These are phyloP conservation scores for Solanum raphanifolium DNA, from an alignment of 257 asterid species.

Conservation along the genomic window DNA sequence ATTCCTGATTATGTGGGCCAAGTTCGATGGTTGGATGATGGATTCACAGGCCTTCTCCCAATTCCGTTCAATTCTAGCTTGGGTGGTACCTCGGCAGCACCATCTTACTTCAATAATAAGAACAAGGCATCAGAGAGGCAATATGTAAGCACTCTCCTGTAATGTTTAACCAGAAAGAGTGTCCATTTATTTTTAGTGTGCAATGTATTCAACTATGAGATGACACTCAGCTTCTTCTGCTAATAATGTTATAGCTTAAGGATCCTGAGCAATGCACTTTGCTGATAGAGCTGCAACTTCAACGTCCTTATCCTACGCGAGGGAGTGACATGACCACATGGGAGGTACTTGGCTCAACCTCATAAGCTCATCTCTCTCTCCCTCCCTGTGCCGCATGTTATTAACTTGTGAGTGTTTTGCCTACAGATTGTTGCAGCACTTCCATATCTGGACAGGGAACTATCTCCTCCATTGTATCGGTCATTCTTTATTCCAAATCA, in stretches of 20 bases:
- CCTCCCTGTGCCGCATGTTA: background rate
- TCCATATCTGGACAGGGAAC: constrained; percentile 82
- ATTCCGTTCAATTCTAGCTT: constrained; percentile 77
- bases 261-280: constrained; percentile 74
- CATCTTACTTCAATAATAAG: constrained; percentile 76
- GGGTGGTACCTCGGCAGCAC: constrained; percentile 96
- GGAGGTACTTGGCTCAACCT: constrained; percentile 47
- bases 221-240: background rate
- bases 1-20: constrained; percentile 70
- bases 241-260: constrained; percentile 37
- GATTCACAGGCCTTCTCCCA: constrained; percentile 94
- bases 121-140: constrained; percentile 87
- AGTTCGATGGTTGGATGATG: constrained; percentile 95
- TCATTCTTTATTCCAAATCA: constrained; percentile 82
- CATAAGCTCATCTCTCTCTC: background rate
- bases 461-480: constrained; percentile 80
- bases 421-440: constrained; percentile 76
- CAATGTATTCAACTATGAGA: background rate
- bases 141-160: constrained; percentile 46
- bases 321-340: constrained; percentile 82
- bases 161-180: background rate
- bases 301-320: constrained; percentile 66
- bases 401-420: background rate
- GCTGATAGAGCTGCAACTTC: constrained; percentile 78
- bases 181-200: background rate